These are phyloP conservation scores for Dalechampia spathulata DNA, from an alignment of 441 rosid genomes.

Conservation along the genomic window DNA sequence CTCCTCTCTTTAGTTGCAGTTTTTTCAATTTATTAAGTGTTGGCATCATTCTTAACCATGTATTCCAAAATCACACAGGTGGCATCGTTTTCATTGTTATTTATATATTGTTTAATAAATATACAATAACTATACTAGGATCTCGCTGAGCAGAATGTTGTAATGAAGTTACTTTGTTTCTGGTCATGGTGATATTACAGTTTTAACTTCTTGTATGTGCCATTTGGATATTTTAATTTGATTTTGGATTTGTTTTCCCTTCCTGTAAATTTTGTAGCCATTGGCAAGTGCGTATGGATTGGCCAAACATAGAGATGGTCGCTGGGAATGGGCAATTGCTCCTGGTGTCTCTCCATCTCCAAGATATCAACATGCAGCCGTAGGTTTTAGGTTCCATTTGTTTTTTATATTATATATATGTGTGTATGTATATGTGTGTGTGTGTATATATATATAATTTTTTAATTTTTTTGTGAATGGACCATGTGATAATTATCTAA, in stretches of 20 bases:
- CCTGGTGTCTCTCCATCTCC: slow-evolving; percentile 98
- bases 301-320: slow-evolving; percentile 99
- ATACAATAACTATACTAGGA: not conserved
- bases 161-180: slow-evolving; percentile 2
- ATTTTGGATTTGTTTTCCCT: slow-evolving; percentile 5
- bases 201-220: not conserved
- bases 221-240: not conserved
- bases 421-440: too few relatives aligned
- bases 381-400: too few relatives aligned
- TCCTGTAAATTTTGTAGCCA: slow-evolving; percentile 49
- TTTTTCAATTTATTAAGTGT: too few relatives aligned
- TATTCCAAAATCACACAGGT: too few relatives aligned
- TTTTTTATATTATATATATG: too few relatives aligned
- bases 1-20: too few relatives aligned
- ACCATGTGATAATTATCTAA: slow-evolving; percentile 11
- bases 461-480: not conserved
- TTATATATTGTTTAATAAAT: too few relatives aligned
- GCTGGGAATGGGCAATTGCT: slow-evolving; percentile 99
- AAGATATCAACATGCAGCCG: slow-evolving; percentile 99
- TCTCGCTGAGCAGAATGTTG: not conserved
- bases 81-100: too few relatives aligned
- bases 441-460: too few relatives aligned
- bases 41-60: too few relatives aligned
- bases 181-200: not conserved
- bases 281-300: slow-evolving; percentile 96